Conservation (phyloP, 2,329 filamentous ascomycete species). For the Fusarium bulbicola region DNA sequence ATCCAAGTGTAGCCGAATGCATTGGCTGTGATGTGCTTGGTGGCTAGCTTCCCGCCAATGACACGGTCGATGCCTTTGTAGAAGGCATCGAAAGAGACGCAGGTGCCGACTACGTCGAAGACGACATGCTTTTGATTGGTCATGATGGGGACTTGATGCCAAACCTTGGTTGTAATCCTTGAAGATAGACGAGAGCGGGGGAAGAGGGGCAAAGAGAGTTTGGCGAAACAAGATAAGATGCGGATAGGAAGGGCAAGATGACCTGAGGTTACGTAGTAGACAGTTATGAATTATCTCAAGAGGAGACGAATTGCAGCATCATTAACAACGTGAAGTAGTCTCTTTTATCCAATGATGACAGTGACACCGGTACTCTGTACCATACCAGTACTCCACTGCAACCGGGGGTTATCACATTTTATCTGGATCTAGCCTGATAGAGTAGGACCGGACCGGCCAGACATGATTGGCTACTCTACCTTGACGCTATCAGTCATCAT, state of each 20-base stretch:
- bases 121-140: conserved; percentile 2
- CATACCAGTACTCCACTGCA: not conserved
- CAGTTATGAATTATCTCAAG: not conserved
- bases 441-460: not conserved
- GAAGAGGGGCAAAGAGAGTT: not conserved
- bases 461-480: not conserved
- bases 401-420: not conserved
- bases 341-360: conserved; percentile 7
- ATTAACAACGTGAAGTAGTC: not conserved
- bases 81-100: not conserved
- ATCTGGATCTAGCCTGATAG: not conserved
- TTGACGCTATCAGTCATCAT: not conserved
- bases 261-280: not conserved
- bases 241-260: not conserved
- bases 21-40: not conserved
- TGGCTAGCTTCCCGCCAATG: not conserved
- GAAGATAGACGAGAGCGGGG: not conserved
- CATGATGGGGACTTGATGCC: not conserved
- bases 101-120: conserved; percentile 4
- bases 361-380: not conserved
- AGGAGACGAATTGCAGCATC: not conserved
- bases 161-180: not conserved
- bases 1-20: conserved; percentile 9
- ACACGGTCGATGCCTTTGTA: not conserved
- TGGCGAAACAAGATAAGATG: not conserved